Evolutionary conservation across 208 protist genomes (phyloP).

Genomic region (Crithidia mellificae): DNA sequence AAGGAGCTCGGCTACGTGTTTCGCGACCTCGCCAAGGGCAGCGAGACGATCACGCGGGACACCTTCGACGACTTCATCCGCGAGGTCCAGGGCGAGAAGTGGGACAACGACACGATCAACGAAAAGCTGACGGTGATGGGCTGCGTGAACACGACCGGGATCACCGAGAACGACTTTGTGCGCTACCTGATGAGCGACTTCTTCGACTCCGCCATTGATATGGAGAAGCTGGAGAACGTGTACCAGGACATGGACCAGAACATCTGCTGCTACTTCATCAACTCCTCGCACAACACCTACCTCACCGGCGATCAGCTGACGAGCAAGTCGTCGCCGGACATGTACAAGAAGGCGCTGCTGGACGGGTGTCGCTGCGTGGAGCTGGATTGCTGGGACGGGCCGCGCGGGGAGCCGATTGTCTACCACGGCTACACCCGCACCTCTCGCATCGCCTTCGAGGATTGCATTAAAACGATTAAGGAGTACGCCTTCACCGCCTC

Average conservation of each 20-base stretch:
- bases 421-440: constrained; percentile 85
- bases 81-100: constrained; percentile 45
- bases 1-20: constrained; percentile 66
- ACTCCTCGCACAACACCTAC: constrained; percentile 96
- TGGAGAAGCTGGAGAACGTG: constrained; percentile 38
- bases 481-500: constrained; percentile 68
- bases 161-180: constrained; percentile 48
- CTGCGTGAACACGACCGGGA: constrained; percentile 31
- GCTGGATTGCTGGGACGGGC: constrained; percentile 85
- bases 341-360: constrained; percentile 75
- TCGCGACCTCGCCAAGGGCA: constrained; percentile 25
- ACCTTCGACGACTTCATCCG: constrained; percentile 51
- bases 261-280: constrained; percentile 90
- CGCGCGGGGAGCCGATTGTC: constrained; percentile 67
- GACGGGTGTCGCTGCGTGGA: constrained; percentile 83
- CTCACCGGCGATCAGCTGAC: constrained; percentile 92
- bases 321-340: constrained; percentile 50
- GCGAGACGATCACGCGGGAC: constrained; percentile 40
- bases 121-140: constrained; percentile 43
- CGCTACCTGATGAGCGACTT: constrained; percentile 41
- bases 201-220: constrained; percentile 41
- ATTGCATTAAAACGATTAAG: constrained; percentile 60
- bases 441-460: constrained; percentile 68
- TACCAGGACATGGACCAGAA: constrained; percentile 86
- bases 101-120: constrained; percentile 38